Percentiles rank a stretch among this genome's conserved stretches.
Evolutionary conservation across 2,329 filamentous ascomycete species (phyloP).

Genomic region (Pseudocercospora musae): DNA sequence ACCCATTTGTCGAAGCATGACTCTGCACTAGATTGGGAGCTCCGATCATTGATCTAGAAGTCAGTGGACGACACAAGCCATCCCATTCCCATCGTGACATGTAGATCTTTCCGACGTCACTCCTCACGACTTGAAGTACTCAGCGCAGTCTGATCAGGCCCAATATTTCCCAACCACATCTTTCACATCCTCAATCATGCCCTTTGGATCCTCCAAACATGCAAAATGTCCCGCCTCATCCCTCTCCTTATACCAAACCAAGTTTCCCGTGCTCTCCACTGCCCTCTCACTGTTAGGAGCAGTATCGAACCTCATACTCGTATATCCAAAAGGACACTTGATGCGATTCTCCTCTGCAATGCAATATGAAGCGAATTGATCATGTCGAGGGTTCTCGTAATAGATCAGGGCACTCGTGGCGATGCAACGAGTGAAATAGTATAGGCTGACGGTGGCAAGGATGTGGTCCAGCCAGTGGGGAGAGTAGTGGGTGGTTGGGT

Average conservation of each 20-base stretch:
- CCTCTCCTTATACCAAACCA: conserved; percentile 37
- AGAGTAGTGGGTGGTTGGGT: conserved; percentile 35
- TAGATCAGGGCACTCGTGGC: conserved; percentile 39
- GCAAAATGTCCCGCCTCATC: conserved; percentile 32
- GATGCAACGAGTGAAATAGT: conserved; percentile 40
- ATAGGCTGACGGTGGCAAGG: conserved; percentile 35
- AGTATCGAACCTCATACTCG: conserved; percentile 39
- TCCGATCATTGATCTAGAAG: no score
- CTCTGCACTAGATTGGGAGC: no score
- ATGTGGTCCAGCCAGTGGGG: conserved; percentile 35
- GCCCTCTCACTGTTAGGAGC: conserved; percentile 36
- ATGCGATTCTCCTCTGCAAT: conserved; percentile 38
- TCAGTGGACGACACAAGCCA: no score
- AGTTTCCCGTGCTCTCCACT: conserved; percentile 37
- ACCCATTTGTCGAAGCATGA: no score
- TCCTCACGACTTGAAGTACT: no score
- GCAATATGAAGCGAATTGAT: conserved; percentile 39
- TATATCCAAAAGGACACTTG: conserved; percentile 39
- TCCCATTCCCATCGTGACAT: no score
- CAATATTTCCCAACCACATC: conserved; percentile 25
- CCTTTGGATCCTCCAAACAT: conserved; percentile 30
- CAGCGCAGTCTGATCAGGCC: background rate
- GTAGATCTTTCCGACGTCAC: no score
- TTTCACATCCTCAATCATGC: conserved; percentile 30
- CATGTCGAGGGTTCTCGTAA: conserved; percentile 40